Conservation (phyloP, 106 monocot genomes). For the Dioscorea zingiberensis region DNA sequence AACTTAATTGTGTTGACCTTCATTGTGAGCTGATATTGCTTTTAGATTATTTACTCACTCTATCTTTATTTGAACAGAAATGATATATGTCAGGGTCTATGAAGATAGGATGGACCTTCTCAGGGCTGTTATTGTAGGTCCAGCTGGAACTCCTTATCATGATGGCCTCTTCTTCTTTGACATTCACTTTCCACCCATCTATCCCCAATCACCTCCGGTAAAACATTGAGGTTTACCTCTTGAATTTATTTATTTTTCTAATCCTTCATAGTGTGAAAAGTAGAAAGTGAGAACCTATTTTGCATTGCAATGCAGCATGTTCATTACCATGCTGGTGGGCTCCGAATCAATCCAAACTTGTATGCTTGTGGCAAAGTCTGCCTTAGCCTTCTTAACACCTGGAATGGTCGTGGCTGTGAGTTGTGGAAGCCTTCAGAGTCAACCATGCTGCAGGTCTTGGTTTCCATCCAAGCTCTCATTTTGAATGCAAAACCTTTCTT, state of each 20-base stretch:
- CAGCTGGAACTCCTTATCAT: slow-evolving; percentile 82
- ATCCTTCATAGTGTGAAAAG: neutral
- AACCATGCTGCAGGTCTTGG: slow-evolving; percentile 41
- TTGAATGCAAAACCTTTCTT: slow-evolving; percentile 37
- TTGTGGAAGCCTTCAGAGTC: slow-evolving; percentile 36
- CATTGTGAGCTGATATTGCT: too few species aligned
- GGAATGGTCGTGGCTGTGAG: slow-evolving; percentile 40
- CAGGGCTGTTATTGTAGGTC: slow-evolving; percentile 70
- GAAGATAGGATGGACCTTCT: slow-evolving; percentile 77
- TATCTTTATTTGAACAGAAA: slow-evolving; percentile 28
- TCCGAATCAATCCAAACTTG: slow-evolving; percentile 49
- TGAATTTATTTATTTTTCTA: too few species aligned
- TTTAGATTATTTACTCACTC: too few species aligned
- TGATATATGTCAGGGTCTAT: slow-evolving; percentile 60
- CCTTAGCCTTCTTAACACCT: slow-evolving; percentile 47
- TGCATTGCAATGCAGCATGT: slow-evolving; percentile 17
- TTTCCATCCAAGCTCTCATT: slow-evolving; percentile 40
- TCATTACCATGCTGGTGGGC: slow-evolving; percentile 36
- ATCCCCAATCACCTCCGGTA: slow-evolving; percentile 73
- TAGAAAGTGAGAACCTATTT: too few species aligned
- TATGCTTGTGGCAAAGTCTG: slow-evolving; percentile 42
- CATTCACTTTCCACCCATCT: slow-evolving; percentile 44
- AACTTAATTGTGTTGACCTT: too few species aligned
- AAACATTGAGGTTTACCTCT: slow-evolving; percentile 2
- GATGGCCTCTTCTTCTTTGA: slow-evolving; percentile 90